Evolutionary conservation across 441 rosid species (phyloP).

Genomic region (Kokia cookei): DNA sequence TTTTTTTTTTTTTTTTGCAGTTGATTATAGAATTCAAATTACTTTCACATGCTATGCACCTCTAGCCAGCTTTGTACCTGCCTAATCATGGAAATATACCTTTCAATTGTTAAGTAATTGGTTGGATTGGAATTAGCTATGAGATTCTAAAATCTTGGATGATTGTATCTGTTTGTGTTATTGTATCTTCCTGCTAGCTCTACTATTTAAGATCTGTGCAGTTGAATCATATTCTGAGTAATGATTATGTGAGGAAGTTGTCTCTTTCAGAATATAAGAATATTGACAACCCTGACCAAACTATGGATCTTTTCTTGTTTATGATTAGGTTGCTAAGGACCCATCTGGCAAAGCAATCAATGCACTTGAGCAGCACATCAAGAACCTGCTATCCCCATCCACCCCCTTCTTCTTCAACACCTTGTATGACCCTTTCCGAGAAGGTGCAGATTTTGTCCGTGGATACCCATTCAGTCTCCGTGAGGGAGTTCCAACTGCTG

Average conservation of each 20-base stretch:
- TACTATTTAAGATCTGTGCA: not conserved
- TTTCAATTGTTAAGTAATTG: not conserved
- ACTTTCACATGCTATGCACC: not conserved
- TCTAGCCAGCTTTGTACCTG: not conserved
- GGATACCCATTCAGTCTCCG: constrained; percentile 95
- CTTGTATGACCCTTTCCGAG: constrained; percentile 78
- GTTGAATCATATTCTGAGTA: too few species aligned
- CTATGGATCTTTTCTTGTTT: not conserved
- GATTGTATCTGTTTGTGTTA: not conserved
- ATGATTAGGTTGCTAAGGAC: constrained; percentile 60
- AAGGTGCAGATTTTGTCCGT: constrained; percentile 92
- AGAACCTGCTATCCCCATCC: constrained; percentile 77
- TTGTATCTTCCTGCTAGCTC: not conserved
- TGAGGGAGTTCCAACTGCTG: constrained; percentile 92
- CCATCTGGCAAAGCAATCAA: constrained; percentile 87
- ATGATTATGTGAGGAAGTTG: not conserved
- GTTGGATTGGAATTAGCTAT: constrained; percentile 11
- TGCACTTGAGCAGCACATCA: constrained; percentile 89
- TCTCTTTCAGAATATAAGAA: not conserved
- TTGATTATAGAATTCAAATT: not conserved
- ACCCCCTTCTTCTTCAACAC: constrained; percentile 94
- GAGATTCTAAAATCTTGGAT: constrained; percentile 1
- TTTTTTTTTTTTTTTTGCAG: not conserved
- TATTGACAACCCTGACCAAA: not conserved
- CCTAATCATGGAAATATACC: not conserved